Evolutionary conservation across 345 rosid species (phyloP), one percentile per base, ranked within the genome.

Genomic region (Arabis hirsuta): DNA sequence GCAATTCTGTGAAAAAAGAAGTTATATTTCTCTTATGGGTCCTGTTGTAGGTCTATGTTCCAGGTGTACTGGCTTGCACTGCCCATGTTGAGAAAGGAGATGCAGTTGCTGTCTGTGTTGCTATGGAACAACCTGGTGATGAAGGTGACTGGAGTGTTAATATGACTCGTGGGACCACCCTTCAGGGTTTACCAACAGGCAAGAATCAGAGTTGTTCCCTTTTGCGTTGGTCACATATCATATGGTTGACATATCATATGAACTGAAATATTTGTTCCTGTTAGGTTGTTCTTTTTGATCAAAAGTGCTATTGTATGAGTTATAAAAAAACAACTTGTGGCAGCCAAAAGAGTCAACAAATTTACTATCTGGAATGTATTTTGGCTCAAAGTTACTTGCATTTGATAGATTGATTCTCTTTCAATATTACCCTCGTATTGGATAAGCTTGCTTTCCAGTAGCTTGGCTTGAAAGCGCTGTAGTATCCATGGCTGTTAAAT

Each of bases 31-130:
- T 80, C 32, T 38, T 67, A 55, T 55, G 73, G 43, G 24, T 79
- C 54, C 48, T 69, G 51, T 71, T 81, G 70, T 83, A 95, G 99
- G 88, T 90, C 26, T 95, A 78, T 81, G 98, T 95, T 62, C 99
- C 99, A 54, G 99, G 99, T 81, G 92, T 87, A 47, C 62, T 90
- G 90, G 99, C 98, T 64, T 91, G 99, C 77, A 91, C 96, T 76
- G 87, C 98, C 47, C 97, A 85, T 88, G 99, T 91, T 14, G 99
- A 95, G 84, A 82, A 84, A 84, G 99, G 99, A 64, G 98, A 91
- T 72, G 55, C 32, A 26, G 96, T 95, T 80, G 98, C 99, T 63
- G 98, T 95, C 81, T 91, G 98, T 66, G 99, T 88, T 80, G 96
- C 94, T 24, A 64, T 86, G 41, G 99, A 95, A 85, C 96, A 87